Percentiles rank a stretch among this genome's conserved stretches.
phyloP scores from a whole-genome alignment of 192 early-diverging fungal species.

The Coemansia sp. region DNA sequence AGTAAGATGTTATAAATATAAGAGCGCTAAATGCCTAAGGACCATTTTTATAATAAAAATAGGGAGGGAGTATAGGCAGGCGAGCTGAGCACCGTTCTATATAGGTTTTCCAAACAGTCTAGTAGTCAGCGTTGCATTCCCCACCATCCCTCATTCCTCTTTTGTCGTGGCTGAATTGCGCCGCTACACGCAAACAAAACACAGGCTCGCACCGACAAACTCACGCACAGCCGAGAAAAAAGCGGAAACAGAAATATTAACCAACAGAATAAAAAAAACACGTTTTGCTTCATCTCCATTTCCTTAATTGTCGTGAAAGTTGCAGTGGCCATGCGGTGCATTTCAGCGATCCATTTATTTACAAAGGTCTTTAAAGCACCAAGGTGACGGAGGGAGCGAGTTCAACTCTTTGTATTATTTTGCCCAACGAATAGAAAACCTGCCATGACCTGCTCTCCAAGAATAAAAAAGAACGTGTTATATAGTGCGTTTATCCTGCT shows the following conservation, averaged over 20 bases:
- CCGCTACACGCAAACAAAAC: constrained; percentile 11
- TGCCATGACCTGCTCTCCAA: not conserved
- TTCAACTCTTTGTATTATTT: not conserved
- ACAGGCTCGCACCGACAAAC: not conserved
- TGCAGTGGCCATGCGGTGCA: not conserved
- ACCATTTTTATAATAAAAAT: not conserved
- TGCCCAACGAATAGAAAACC: not conserved
- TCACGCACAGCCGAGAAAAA: not conserved
- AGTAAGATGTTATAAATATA: not conserved
- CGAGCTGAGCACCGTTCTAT: constrained; percentile 6
- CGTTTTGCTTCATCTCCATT: not conserved
- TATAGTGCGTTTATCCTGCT: not conserved
- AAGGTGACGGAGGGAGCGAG: not conserved
- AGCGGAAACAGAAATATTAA: not conserved
- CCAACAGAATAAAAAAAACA: not conserved
- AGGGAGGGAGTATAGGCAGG: not conserved
- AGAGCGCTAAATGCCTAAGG: not conserved
- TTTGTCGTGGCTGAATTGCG: constrained; percentile 3
- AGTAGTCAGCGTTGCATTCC: not conserved
- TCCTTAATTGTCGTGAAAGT: not conserved
- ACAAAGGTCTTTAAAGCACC: not conserved
- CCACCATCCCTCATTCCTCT: constrained; percentile 10
- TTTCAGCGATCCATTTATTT: not conserved
- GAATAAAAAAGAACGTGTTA: not conserved
- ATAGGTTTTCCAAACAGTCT: not conserved